Base-by-base conservation (phyloP, 352 stramenopile species). In the Globisporangium nodosum region DNA sequence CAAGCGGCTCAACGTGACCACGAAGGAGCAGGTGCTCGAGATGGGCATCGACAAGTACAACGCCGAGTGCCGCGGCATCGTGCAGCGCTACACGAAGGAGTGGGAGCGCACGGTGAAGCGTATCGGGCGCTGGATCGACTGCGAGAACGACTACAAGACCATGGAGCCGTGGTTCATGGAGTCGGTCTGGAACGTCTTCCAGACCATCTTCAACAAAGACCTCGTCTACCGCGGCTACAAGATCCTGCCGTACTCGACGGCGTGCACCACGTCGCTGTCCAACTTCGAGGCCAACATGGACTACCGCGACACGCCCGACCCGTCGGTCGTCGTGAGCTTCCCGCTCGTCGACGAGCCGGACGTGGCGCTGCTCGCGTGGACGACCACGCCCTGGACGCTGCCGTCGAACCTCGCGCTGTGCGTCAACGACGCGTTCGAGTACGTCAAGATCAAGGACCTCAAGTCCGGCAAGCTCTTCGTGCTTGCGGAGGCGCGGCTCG, bases 121-220 rank as follows among this genome's bases (percentile, higher is more conserved):
- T 59, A 89, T 99, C 56, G 97, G 97, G 16, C 85, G 97, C 50
- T 99, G 97, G 97, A 99, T 99, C 72, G 97, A 99, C 78, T 99
- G 98, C 74, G 71, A 99, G 71, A 99, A 99, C 78, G 97, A 99
- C 80, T 99, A 99, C 83, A 99, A 99, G 80, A 99, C 97, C 15
- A 98, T 99, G 96, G 97, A 99, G 74, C 90, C 96, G 6, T 96
- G 84, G 66, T 99, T 98, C 87, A 99, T 99, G 97, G 97, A 99
- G 78, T 97, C 77, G 58, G 97, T 99, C 16, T 99, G 97, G 97
- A 98, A 98, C 92, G 97, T 99, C 27, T 99, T 99, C 81, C 92
- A 94, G 59, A 93, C 89, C 50, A 90, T 99, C 52, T 99, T 97
- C 72, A 83, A 99, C 53, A 99, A 99, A 76, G 85, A 94, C 43